Base-by-base conservation (phyloP, 805 yeast genomes). In the Komagataella mondaviorum region DNA sequence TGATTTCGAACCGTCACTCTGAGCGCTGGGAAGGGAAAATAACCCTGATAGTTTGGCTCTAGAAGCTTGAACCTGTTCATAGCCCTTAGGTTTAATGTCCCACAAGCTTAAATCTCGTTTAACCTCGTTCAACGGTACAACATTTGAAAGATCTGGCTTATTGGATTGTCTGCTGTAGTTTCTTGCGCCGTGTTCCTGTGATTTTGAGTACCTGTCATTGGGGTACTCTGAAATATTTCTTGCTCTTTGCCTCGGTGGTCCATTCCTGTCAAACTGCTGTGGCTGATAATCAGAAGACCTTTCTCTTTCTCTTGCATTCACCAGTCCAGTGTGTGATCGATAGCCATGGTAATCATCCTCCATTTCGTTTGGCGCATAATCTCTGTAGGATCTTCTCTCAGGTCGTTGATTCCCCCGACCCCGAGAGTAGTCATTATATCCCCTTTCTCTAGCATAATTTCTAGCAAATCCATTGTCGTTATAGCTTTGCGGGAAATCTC, bases 21-120 rank as follows among this genome's bases (percentile, higher is more conserved):
- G 68, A 20, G 70, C 63, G 45, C 89, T 89, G 1, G 93, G 91
- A 16, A 77, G 69, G 2, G 90, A 88, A 59, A 88, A 88, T 2
- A 86, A 63, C 0, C 96, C 96, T 1, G 88, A 77, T 16, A 85
- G 67, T 59, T 88, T 88, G 5, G 93, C 95, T 54, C 83, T 71
- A 54, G 81, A 86, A 0, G 93, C 85, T 1, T 85, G 75, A 1
- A 85, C 80, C 6, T 77, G 75, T 59, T 86, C 93, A 61, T 84
- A 84, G 0, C 88, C 91, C 54, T 71, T 71, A 1, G 95, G 89
- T 39, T 74, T 72, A 22, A 76, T 68, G 49, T 87, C 93, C 95
- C 95, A 88, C 49, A 71, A 66, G 0, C 87, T 71, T 17, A 69
- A 71, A 10, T 66, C 59, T 10, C 82, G 68, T 48, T 68, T 67